Conservation (phyloP, 352 stramenopile species). For the Phytophthora lateralis region DNA sequence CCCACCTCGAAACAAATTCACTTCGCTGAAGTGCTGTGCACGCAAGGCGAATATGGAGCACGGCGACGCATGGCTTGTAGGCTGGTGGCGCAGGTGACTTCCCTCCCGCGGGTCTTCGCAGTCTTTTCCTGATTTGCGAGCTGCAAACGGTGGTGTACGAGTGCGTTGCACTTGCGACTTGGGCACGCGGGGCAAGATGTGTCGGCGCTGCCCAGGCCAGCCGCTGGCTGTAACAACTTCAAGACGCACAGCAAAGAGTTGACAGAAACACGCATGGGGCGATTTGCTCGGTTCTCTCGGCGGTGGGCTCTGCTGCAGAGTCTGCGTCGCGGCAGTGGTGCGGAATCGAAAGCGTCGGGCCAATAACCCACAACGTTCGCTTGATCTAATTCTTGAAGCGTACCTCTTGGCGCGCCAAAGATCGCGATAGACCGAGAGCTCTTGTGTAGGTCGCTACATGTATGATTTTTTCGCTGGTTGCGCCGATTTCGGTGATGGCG, state of each 20-base stretch:
- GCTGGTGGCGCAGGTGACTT: background rate
- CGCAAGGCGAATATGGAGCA: background rate
- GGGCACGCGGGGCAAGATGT: slow-evolving; percentile 26
- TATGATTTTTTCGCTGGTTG: too few species aligned
- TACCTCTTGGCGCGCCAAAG: slow-evolving; percentile 10
- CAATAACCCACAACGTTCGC: background rate
- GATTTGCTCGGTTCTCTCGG: slow-evolving; percentile 11
- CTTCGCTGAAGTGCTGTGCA: background rate
- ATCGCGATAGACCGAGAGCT: slow-evolving; percentile 1
- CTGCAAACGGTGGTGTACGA: slow-evolving; percentile 16
- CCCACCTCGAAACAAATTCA: slow-evolving; percentile 17
- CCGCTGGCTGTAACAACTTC: slow-evolving; percentile 7
- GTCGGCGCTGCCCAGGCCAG: slow-evolving; percentile 1
- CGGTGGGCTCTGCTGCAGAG: background rate
- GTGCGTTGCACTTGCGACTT: slow-evolving; percentile 24
- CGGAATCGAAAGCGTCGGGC: too few species aligned
- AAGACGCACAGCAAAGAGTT: slow-evolving; percentile 11
- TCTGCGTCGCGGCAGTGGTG: background rate
- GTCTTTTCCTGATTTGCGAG: slow-evolving; percentile 22
- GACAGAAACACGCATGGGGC: slow-evolving; percentile 14
- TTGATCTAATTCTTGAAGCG: slow-evolving; percentile 1
- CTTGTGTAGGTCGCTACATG: too few species aligned
- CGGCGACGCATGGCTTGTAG: background rate
- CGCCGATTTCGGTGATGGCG: background rate
- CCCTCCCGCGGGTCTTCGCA: background rate